Percentiles rank a stretch among this genome's conserved stretches.
These are phyloP conservation scores for Volvariella volvacea DNA, from an alignment of 1,284 basidiomycete species.

Conservation along the genomic window DNA sequence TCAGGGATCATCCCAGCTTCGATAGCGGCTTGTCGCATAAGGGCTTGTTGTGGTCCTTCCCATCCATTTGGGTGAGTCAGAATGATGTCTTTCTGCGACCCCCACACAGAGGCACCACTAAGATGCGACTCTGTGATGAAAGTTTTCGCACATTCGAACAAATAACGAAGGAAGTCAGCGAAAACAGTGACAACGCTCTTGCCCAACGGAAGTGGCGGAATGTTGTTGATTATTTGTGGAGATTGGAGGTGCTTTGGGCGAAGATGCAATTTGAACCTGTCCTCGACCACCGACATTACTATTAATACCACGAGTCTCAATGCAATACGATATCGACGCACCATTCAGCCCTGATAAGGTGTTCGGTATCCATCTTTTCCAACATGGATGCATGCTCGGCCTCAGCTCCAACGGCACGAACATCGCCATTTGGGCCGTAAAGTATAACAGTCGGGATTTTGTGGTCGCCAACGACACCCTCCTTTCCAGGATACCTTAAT, in stretches of 20 bases:
- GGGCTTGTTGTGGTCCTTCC: conserved; percentile 34
- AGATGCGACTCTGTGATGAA: conserved; percentile 32
- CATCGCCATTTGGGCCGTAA: conserved; percentile 30
- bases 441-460: conserved; percentile 45
- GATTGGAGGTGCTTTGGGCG: conserved; percentile 2
- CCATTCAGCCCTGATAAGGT: conserved; percentile 37
- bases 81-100: conserved; percentile 28
- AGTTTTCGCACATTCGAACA: conserved; percentile 24
- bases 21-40: conserved; percentile 30
- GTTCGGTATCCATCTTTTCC: conserved; percentile 32
- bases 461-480: conserved; percentile 18
- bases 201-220: conserved; percentile 28
- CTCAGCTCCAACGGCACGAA: conserved; percentile 37
- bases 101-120: conserved; percentile 26
- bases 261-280: conserved; percentile 10
- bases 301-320: no score
- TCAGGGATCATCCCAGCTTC: conserved; percentile 8
- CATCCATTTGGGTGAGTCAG: conserved; percentile 40
- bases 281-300: neutral
- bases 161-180: conserved; percentile 34
- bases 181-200: conserved; percentile 29
- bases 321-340: no score
- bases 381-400: conserved; percentile 25
- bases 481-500: conserved; percentile 25
- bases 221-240: conserved; percentile 12